Evolutionary conservation across 768 basidiomycete genomes (phyloP).

Genomic region (Agaricus subrufescens): DNA sequence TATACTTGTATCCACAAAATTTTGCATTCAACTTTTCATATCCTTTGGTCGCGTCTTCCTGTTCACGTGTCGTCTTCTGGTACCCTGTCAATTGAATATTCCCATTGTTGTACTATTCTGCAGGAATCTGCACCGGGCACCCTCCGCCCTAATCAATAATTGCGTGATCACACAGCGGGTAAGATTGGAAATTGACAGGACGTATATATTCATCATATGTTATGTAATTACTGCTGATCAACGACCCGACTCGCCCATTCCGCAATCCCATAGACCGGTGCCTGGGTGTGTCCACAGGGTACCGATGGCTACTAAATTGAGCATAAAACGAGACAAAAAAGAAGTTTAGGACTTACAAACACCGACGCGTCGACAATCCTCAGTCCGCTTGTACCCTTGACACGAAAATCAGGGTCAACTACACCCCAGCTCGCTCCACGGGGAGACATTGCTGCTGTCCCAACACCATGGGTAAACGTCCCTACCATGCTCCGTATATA

Average conservation of each 20-base stretch:
- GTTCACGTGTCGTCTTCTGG: no score
- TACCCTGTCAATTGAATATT: no score
- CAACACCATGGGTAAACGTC: conserved; percentile 24
- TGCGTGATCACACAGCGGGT: no score
- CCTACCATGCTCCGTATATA: neutral
- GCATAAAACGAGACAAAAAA: neutral
- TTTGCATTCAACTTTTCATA: no score
- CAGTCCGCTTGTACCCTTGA: conserved; percentile 28
- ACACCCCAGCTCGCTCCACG: conserved; percentile 23
- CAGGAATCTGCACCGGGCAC: no score
- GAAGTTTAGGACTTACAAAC: conserved; percentile 18
- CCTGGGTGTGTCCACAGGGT: conserved; percentile 8
- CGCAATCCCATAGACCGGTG: conserved; percentile 6
- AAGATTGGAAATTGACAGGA: no score
- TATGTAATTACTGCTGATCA: conserved; percentile 12
- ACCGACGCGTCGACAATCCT: conserved; percentile 35
- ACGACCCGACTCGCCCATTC: conserved; percentile 12
- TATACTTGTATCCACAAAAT: no score
- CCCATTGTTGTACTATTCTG: no score
- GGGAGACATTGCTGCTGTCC: conserved; percentile 27
- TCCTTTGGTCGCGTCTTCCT: no score
- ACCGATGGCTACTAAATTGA: conserved; percentile 3
- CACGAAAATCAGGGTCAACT: conserved; percentile 29
- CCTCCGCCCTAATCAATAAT: no score
- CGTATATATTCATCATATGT: no score